Base-by-base conservation (phyloP, 2,329 filamentous ascomycete species). In the Gyromitra esculenta region DNA sequence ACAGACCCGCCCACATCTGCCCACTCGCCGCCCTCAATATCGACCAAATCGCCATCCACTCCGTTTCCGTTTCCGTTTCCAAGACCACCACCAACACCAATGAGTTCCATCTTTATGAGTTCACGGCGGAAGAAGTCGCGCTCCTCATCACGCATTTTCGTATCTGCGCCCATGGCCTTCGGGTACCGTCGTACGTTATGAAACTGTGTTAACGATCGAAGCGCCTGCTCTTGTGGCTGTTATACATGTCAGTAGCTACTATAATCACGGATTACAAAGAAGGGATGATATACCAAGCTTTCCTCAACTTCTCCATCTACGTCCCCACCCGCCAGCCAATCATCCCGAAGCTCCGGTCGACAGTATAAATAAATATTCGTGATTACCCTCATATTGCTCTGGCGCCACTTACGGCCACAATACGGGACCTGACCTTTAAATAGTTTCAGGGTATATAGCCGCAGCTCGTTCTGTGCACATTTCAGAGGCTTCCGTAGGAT, bases 341-440 rank as follows among this genome's bases (percentile, higher is more conserved):
- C 96, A 82, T 99, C 96, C 39, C 95, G 88, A 59, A 99, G 87
- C 83, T 98, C 95, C 0, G 95, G 95, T 6, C 94, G 88, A 82
- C 95, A 97, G 84, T 97, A 93, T 63, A 99, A 87, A 83, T 97
- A 99, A 0, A 99, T 93, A 2, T 94, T 94, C 0, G 96, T 99
- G 82, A 99, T 99, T 82, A 98, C 94, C 71, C 95, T 92, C 96
- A 99, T 99, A 84, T 99, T 98, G 80, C 90, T 91, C 85, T 98
- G 96, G 13, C 96, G 91, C 96, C 96, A 99, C 85, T 99, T 99
- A 56, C 96, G 91, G 25, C 96, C 95, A 83, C 95, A 98, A 86
- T 97, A 99, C 0, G 96, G 96, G 3, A 99, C 96, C 84, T 99
- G 96, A 77, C 94, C 96, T 84, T 99, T 99, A 90, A 98, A 98